Evolutionary conservation across 2,329 filamentous ascomycete species (phyloP), one percentile per base, ranked within the genome.

Genomic region (Amesomyces nigricolor): DNA sequence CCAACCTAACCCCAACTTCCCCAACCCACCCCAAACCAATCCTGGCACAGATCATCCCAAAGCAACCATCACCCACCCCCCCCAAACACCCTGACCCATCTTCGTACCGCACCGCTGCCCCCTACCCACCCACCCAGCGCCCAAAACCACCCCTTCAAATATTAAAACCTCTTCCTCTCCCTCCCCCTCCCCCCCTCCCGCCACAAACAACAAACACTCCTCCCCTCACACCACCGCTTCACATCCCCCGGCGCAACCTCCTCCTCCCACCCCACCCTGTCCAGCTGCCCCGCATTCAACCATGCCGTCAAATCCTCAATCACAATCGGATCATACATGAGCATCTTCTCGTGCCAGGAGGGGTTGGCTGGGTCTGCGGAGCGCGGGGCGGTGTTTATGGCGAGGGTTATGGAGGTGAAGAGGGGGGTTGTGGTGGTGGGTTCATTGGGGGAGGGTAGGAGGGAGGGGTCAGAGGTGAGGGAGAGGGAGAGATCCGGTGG

Each of bases 281-380:
- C 78, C 44, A 91, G 71, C 22, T 83, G 81, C 11, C 86, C 86
- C 3, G 78, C 78, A 63, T 96, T 96, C 14, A 97, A 72, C 88
- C 91, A 97, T 0, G 75, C 72, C 0, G 91, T 81, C 13, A 99
- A 74, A 61, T 96, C 91, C 70, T 97, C 92, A 0, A 96, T 71
- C 1, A 94, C 78, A 43, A 99, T 87, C 0, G 92, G 90, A 64
- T 97, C 91, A 67, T 95, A 97, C 68, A 97, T 82, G 5, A 97
- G 75, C 46, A 99, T 96, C 72, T 91, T 95, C 71, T 97, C 90
- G 63, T 95, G 79, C 89, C 91, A 97, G 2, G 82, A 90, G 13
- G 82, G 83, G 2, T 77, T 67, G 6, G 61, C 60, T 0, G 77
- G 71, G 60, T 85, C 74, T 4, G 64, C 73, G 0, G 79, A 75